Percentiles rank a stretch among this genome's conserved stretches.
phyloP scores from a whole-genome alignment of 176 grass and related monocot genomes.

The Elymus sibiricus region DNA sequence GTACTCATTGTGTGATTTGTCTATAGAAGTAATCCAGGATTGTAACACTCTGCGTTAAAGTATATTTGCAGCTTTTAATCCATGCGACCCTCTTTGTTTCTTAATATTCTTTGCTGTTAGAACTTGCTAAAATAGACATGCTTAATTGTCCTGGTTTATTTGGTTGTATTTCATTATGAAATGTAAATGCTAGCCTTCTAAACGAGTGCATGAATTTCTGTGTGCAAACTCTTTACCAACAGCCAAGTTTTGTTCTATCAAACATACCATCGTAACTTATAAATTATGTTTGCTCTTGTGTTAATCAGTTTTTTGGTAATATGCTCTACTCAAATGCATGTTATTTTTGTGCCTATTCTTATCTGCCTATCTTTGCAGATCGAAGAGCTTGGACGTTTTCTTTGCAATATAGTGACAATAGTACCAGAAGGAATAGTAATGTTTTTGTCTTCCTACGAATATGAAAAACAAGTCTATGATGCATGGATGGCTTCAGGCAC shows the following conservation, averaged over 20 bases:
- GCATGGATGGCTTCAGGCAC: conserved; percentile 68
- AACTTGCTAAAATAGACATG: not conserved
- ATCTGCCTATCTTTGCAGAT: conserved; percentile 52
- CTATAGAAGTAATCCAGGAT: not conserved
- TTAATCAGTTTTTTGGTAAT: not conserved
- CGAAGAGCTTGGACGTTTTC: conserved; percentile 80
- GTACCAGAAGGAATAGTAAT: conserved; percentile 84
- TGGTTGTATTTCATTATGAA: not conserved
- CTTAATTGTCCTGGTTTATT: conserved; percentile 8
- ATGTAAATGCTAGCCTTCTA: not conserved
- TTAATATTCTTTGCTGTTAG: not conserved
- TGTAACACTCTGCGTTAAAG: not conserved
- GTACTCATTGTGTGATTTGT: not conserved
- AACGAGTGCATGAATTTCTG: not conserved
- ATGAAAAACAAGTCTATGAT: conserved; percentile 75
- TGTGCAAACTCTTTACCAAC: not conserved
- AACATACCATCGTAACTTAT: not conserved
- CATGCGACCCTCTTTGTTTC: not conserved
- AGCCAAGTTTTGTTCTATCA: not conserved
- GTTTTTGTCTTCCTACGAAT: conserved; percentile 90
- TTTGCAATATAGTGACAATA: conserved; percentile 74
- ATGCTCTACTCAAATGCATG: conserved; percentile 12
- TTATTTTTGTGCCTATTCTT: conserved; percentile 17
- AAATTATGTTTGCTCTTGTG: not conserved
- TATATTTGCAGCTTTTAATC: not conserved